phyloP scores from a whole-genome alignment of 2,329 filamentous ascomycete genomes.

The Paracamarosporium sp. region DNA sequence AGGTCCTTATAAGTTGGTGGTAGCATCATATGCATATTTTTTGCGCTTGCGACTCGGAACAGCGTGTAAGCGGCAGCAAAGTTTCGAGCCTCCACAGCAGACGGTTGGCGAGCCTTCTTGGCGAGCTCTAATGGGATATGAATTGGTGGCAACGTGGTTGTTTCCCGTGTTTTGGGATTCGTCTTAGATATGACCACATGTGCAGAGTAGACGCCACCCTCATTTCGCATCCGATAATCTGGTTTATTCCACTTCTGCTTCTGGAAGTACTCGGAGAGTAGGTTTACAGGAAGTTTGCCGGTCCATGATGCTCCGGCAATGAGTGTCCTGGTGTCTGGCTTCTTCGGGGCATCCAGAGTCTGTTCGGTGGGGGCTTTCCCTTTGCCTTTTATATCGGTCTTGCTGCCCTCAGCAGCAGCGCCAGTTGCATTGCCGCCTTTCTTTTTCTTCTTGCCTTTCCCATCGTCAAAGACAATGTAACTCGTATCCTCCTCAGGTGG shows the following conservation, averaged over 20 bases:
- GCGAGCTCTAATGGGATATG: constrained; percentile 79
- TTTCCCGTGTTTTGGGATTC: constrained; percentile 83
- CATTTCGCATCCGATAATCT: constrained; percentile 84
- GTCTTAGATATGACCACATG: constrained; percentile 77
- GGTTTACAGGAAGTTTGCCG: constrained; percentile 91
- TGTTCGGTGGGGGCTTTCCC: constrained; percentile 34
- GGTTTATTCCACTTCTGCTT: constrained; percentile 95
- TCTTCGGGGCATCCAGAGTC: constrained; percentile 58
- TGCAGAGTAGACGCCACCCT: constrained; percentile 78
- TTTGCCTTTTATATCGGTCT: constrained; percentile 42
- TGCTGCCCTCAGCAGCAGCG: constrained; percentile 28
- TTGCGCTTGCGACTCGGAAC: constrained; percentile 92
- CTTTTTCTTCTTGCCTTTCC: constrained; percentile 54
- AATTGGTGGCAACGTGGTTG: constrained; percentile 78
- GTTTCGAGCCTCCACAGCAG: constrained; percentile 88
- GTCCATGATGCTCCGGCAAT: constrained; percentile 98
- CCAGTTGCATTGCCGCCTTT: constrained; percentile 30
- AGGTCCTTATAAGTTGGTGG: constrained; percentile 87
- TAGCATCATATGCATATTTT: constrained; percentile 92
- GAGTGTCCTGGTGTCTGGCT: constrained; percentile 72
- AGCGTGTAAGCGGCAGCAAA: constrained; percentile 91
- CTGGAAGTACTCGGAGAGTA: constrained; percentile 93
- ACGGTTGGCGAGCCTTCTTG: constrained; percentile 76
- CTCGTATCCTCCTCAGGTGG: constrained; percentile 56
- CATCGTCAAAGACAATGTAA: constrained; percentile 57